Base-by-base conservation (phyloP, 164 flowering plant genomes). In the Chimonanthus salicifolius region DNA sequence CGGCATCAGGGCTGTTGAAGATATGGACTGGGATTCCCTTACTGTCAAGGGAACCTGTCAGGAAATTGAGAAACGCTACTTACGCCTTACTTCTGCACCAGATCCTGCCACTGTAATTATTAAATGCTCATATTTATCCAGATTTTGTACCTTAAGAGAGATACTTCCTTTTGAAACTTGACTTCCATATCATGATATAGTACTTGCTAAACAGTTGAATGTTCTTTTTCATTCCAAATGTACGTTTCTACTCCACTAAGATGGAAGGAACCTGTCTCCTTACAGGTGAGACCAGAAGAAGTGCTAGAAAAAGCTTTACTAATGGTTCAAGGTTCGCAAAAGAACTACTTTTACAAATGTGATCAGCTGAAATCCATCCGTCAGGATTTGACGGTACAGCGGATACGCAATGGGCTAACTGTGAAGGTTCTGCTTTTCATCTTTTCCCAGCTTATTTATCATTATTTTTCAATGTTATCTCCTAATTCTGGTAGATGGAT, bases 11-110 rank as follows among this genome's bases (percentile, higher is more conserved):
- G 97, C 98, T 76, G 98, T 95, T 73, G 99, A 95, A 83, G 98
- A 95, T 82, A 92, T 95, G 76, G 97, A 95, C 72, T 95, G 98
- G 99, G 97, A 95, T 85, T 81, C 98, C 4, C 88, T 95, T 67
- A 93, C 98, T 78, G 90, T 95, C 11, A 95, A 87, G 80, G 99
- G 99, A 62, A 93, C 97, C 67, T 92, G 92, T 85, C 99, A 92
- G 84, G 99, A 93, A 82, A 87, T 93, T 75, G 98, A 95, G 84
- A 95, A 95, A 78, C 94, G 97, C 75, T 95, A 95, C 78, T 76
- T 95, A 83, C 98, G 99, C 44, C 97, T 95, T 72, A 95, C 99
- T 76, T 90, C 98, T 84, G 98, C 98, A 62, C 99, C 99, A 76
- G 99, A 93, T 83, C 99, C 98, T 48, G 77, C 92, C 72, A 85